Evolutionary conservation across 352 stramenopile species (phyloP).

Genomic region (Globisporangium canariense): DNA sequence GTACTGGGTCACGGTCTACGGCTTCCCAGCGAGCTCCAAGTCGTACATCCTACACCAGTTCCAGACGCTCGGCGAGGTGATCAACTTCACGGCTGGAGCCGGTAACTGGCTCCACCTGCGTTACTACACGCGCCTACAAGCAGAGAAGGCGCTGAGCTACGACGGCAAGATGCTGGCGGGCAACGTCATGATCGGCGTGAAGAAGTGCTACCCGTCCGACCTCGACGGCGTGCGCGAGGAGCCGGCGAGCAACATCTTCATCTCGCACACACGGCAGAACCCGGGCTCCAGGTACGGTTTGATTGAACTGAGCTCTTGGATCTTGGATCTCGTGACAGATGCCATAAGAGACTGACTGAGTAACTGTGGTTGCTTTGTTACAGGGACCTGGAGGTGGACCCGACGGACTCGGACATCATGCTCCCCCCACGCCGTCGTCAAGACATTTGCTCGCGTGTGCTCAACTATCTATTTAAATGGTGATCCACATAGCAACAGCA

Average conservation of each 20-base stretch:
- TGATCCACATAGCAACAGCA: constrained; percentile 24
- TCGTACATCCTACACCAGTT: constrained; percentile 75
- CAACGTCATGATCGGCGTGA: constrained; percentile 79
- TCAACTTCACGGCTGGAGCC: constrained; percentile 58
- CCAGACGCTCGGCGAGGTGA: constrained; percentile 66
- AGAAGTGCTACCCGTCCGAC: constrained; percentile 72
- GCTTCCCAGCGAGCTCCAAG: constrained; percentile 60
- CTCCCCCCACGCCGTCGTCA: constrained; percentile 63
- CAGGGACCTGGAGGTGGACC: constrained; percentile 70
- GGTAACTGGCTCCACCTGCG: constrained; percentile 83
- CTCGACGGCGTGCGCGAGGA: constrained; percentile 54
- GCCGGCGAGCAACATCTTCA: constrained; percentile 54
- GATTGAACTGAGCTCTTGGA: neutral
- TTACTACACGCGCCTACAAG: constrained; percentile 75
- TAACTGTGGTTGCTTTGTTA: neutral
- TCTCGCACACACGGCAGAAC: constrained; percentile 36
- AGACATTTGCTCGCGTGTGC: constrained; percentile 78
- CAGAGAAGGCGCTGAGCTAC: constrained; percentile 75
- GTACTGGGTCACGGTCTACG: constrained; percentile 84
- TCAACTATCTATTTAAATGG: constrained; percentile 87
- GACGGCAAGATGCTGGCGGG: constrained; percentile 60
- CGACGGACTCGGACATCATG: constrained; percentile 77
- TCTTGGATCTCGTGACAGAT: neutral
- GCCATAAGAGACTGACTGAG: neutral
- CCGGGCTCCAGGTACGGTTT: constrained; percentile 29